phyloP scores from a whole-genome alignment of 2,329 filamentous ascomycete species.

The Pseudopyricularia javanii region DNA sequence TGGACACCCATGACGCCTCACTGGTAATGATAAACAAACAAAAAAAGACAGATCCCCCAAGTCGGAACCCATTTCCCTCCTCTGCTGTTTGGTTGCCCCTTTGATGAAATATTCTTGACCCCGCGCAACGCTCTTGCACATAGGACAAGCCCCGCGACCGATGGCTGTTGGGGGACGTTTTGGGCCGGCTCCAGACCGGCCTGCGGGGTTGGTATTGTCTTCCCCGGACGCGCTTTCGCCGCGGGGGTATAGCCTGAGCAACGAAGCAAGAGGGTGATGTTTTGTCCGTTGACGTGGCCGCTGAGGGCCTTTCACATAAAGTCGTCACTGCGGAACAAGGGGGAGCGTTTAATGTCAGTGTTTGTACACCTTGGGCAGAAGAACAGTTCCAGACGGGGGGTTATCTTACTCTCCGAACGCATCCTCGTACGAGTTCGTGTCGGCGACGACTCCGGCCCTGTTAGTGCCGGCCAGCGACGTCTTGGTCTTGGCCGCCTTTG shows the following conservation, averaged over 20 bases:
- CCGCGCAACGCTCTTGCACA: not conserved
- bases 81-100: not conserved
- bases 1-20: not conserved
- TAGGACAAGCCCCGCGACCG: not conserved
- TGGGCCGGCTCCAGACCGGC: not conserved
- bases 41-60: not conserved
- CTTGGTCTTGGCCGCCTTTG: slow-evolving; percentile 94
- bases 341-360: not conserved
- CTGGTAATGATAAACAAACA: not conserved
- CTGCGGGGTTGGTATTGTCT: not conserved
- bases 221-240: not conserved
- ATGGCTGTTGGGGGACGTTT: not conserved
- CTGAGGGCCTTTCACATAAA: slow-evolving; percentile 48
- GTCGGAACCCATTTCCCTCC: not conserved
- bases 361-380: not conserved
- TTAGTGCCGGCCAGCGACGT: slow-evolving; percentile 61
- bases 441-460: slow-evolving; percentile 47
- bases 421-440: slow-evolving; percentile 65
- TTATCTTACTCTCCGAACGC: slow-evolving; percentile 64
- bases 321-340: slow-evolving; percentile 39
- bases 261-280: not conserved
- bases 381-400: not conserved
- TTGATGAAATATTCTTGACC: not conserved
- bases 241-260: not conserved
- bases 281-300: not conserved